These are phyloP conservation scores for Sesbania bispinosa DNA, from an alignment of 306 rosid species.

Conservation along the genomic window DNA sequence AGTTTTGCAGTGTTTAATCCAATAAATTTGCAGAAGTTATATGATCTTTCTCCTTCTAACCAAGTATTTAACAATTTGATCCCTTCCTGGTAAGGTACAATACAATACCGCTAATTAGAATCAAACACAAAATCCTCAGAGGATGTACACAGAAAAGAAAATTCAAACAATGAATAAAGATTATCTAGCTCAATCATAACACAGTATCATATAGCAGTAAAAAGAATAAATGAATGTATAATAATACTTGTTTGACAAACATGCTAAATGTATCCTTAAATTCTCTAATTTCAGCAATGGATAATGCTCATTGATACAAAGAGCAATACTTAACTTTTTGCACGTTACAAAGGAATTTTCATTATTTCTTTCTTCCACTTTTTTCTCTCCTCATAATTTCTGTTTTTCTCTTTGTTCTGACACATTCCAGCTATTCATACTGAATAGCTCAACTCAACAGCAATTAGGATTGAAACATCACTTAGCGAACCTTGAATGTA, in stretches of 20 bases:
- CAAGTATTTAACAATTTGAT: constrained; percentile 76
- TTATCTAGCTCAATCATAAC: constrained; percentile 8
- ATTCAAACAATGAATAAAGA: background rate
- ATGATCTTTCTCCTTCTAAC: constrained; percentile 82
- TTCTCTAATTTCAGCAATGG: constrained; percentile 3
- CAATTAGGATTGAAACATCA: background rate
- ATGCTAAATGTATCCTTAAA: background rate
- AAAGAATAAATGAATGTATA: background rate
- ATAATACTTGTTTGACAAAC: background rate
- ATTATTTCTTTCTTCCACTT: too few species aligned
- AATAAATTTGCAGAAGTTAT: constrained; percentile 67
- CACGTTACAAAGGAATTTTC: too few species aligned
- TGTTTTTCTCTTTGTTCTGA: too few species aligned
- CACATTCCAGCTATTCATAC: too few species aligned
- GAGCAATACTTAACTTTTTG: too few species aligned
- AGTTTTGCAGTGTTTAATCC: constrained; percentile 68
- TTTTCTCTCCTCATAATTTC: too few species aligned
- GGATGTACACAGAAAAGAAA: background rate
- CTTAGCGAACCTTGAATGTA: background rate
- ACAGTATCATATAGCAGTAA: background rate
- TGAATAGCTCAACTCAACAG: too few species aligned
- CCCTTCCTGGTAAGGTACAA: constrained; percentile 58
- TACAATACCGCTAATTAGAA: constrained; percentile 5
- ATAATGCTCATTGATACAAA: too few species aligned
- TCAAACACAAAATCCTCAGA: background rate